These are phyloP conservation scores for Talaromyces proteolyticus DNA, from an alignment of 495 filamentous ascomycete species.

Conservation along the genomic window DNA sequence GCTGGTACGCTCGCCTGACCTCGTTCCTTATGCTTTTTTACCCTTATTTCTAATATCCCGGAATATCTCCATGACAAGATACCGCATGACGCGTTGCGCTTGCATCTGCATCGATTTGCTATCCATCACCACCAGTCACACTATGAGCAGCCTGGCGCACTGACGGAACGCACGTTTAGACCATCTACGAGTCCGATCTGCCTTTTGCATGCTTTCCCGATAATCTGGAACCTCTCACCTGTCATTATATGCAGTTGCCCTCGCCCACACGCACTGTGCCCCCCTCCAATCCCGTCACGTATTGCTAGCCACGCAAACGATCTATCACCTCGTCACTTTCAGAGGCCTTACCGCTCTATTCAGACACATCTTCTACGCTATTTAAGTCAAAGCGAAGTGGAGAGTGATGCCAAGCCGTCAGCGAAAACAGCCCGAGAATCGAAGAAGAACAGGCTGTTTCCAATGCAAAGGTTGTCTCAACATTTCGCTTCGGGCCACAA, in stretches of 20 bases:
- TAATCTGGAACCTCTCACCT: background rate
- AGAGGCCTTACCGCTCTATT: background rate
- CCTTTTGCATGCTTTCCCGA: background rate
- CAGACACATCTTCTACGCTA: background rate
- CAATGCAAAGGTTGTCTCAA: slow-evolving; percentile 13
- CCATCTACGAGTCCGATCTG: no score
- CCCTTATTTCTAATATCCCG: no score
- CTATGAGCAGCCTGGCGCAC: no score
- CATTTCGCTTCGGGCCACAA: background rate
- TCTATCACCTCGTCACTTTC: background rate
- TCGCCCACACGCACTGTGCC: background rate
- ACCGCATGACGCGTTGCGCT: no score
- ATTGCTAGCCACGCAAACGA: background rate
- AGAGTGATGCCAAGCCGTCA: slow-evolving; percentile 6
- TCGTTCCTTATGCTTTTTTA: no score
- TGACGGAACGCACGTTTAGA: no score
- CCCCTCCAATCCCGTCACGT: background rate
- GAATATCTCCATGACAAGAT: no score
- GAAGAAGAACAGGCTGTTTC: slow-evolving; percentile 13
- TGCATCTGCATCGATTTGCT: no score
- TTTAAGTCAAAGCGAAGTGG: background rate
- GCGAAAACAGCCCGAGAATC: slow-evolving; percentile 12
- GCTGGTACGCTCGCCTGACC: no score
- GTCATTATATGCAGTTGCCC: background rate
- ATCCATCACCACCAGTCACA: no score